These are phyloP conservation scores for Yarrowia bubula DNA, from an alignment of 805 yeast genomes.

Conservation along the genomic window DNA sequence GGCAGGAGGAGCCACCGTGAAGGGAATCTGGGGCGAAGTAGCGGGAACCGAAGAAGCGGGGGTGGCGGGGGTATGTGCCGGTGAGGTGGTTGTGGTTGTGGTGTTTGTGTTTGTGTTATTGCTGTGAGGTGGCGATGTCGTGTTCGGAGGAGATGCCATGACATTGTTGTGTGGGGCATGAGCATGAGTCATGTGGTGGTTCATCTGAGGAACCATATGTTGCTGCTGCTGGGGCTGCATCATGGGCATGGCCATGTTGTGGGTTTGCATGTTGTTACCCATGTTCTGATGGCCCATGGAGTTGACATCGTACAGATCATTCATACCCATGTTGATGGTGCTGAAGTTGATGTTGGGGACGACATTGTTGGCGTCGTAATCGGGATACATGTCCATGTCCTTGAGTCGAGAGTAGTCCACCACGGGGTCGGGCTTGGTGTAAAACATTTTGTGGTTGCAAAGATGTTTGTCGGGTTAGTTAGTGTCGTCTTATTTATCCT, in stretches of 20 bases:
- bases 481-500: background rate
- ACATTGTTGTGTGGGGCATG: background rate
- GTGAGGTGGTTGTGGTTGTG: background rate
- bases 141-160: background rate
- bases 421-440: constrained; percentile 11
- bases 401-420: constrained; percentile 19
- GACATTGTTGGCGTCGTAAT: background rate
- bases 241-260: background rate
- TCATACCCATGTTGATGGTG: background rate
- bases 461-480: background rate
- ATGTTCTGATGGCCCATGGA: background rate
- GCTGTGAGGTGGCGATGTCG: background rate
- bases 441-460: background rate
- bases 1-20: constrained; percentile 14
- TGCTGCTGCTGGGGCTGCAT: background rate
- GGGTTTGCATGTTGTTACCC: too few species aligned
- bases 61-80: background rate
- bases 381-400: constrained; percentile 21
- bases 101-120: background rate
- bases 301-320: background rate
- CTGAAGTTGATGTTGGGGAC: background rate
- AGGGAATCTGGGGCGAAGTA: constrained; percentile 9
- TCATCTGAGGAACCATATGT: background rate
- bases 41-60: background rate
- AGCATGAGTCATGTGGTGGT: background rate